Percentiles rank a stretch among this genome's conserved stretches.
Evolutionary conservation across 345 rosid genomes (phyloP).

Genomic region (Aurinia saxatilis): DNA sequence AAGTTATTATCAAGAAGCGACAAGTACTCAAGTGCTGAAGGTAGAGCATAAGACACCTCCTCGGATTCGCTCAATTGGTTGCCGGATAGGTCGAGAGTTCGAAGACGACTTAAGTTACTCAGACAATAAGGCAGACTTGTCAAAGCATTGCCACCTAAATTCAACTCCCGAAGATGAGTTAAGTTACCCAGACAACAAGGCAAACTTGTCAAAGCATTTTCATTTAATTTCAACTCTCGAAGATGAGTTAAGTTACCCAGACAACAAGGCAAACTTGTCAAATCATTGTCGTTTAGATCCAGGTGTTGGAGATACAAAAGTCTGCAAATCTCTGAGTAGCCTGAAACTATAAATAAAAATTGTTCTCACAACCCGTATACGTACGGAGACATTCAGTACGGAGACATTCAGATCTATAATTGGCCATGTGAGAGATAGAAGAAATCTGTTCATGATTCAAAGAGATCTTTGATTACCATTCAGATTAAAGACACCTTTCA

Average conservation of each 20-base stretch:
- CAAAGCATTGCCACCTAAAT: constrained; percentile 2
- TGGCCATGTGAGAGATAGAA: no score
- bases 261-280: constrained; percentile 1
- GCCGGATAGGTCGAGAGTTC: background rate
- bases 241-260: background rate
- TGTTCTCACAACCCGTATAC: background rate
- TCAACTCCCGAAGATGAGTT: background rate
- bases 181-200: constrained; percentile 8
- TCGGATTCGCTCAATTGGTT: constrained; percentile 3
- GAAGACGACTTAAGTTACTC: constrained; percentile 1
- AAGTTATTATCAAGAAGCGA: background rate
- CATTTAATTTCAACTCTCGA: background rate
- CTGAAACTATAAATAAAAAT: background rate
- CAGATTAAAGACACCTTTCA: background rate
- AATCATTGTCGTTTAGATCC: background rate
- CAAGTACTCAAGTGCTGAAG: constrained; percentile 5
- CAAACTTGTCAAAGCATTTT: background rate
- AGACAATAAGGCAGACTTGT: constrained; percentile 1
- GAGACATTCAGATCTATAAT: no score
- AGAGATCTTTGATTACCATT: background rate
- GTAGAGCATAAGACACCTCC: background rate
- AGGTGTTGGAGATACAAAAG: no score
- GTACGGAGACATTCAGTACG: no score
- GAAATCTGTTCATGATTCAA: no score
- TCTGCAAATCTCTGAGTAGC: background rate